Conservation (phyloP, 129 eudicot species). For the Flaveria robusta region DNA sequence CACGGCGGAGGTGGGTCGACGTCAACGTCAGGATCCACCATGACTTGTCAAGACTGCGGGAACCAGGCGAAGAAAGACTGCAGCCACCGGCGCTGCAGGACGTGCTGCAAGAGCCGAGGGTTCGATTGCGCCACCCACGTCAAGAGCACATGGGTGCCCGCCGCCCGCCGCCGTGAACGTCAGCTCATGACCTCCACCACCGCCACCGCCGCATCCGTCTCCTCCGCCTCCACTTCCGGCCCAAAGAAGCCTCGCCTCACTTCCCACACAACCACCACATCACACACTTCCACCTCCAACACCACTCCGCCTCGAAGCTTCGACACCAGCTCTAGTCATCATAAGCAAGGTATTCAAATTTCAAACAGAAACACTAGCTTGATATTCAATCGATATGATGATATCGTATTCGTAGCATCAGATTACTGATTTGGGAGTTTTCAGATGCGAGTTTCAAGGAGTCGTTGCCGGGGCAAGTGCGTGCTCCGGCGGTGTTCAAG, state of each 20-base stretch:
- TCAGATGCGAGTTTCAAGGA: slow-evolving; percentile 79
- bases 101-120: slow-evolving; percentile 91
- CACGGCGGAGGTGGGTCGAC: slow-evolving; percentile 42
- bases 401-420: too few relatives aligned
- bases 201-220: slow-evolving; percentile 48
- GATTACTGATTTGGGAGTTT: neutral
- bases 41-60: slow-evolving; percentile 84
- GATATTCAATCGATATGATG: too few relatives aligned
- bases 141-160: slow-evolving; percentile 96
- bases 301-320: slow-evolving; percentile 88
- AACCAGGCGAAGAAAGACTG: slow-evolving; percentile 96
- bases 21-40: slow-evolving; percentile 44
- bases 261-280: slow-evolving; percentile 59
- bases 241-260: slow-evolving; percentile 73
- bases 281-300: slow-evolving; percentile 88
- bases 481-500: slow-evolving; percentile 89
- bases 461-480: slow-evolving; percentile 80
- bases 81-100: slow-evolving; percentile 75
- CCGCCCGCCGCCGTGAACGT: slow-evolving; percentile 88
- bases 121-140: slow-evolving; percentile 84
- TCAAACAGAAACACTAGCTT: too few relatives aligned
- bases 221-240: slow-evolving; percentile 81
- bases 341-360: slow-evolving; percentile 74
- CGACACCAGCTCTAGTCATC: slow-evolving; percentile 74
- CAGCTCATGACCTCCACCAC: slow-evolving; percentile 45